Percentiles rank a stretch among this genome's conserved stretches.
Conservation (phyloP, 345 rosid genomes). For the Dimocarpus longan region DNA sequence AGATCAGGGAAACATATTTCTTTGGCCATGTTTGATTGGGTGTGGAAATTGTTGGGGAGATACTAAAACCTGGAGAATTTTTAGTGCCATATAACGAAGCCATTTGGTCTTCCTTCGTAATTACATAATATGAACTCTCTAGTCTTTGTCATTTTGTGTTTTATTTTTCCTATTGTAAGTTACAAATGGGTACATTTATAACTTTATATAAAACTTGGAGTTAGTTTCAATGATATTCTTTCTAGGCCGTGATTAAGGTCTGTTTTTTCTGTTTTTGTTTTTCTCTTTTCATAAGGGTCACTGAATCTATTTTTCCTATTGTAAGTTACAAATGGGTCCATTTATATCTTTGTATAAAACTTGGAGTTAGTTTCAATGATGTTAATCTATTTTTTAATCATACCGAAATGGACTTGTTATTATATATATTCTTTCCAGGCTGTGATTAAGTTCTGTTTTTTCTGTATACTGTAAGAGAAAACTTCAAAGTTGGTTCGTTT, state of each 20-base stretch:
- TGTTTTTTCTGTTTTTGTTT: background rate
- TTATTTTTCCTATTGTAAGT: background rate
- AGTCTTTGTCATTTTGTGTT: background rate
- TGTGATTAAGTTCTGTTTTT: background rate
- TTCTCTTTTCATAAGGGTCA: too few relatives aligned
- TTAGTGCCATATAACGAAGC: background rate
- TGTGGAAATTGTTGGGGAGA: background rate
- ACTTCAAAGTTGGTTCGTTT: background rate
- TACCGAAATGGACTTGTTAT: background rate
- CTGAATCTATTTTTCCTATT: background rate
- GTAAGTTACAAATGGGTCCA: background rate
- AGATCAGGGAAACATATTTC: background rate
- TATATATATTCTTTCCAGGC: background rate
- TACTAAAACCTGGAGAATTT: background rate
- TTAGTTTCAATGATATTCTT: background rate
- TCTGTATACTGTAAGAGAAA: background rate
- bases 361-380: background rate
- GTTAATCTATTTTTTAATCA: too few relatives aligned
- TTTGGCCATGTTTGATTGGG: conserved; percentile 9
- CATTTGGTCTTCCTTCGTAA: background rate
- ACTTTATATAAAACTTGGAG: background rate
- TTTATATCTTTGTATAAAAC: background rate
- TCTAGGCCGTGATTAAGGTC: background rate
- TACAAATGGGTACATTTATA: background rate
- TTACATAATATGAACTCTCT: background rate